Base-by-base conservation (phyloP, 495 filamentous ascomycete species). In the Durotheca rogersii region DNA sequence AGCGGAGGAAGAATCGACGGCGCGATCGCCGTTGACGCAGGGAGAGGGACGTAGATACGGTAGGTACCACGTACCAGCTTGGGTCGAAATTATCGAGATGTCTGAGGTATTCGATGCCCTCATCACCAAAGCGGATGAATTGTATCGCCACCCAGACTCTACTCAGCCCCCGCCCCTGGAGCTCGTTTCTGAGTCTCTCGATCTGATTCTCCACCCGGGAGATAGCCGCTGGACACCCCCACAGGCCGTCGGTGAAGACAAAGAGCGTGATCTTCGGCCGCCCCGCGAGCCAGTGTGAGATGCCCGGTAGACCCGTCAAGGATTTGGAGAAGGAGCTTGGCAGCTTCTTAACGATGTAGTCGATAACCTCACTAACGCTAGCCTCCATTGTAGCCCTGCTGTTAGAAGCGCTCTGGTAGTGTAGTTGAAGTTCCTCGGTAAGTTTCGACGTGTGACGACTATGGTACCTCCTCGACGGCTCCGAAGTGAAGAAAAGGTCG, bases 261-360 rank as follows among this genome's bases (percentile, higher is more conserved):
- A 37, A 37, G 34, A 37, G 34, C n/a, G 34, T 37, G 7, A 37
- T 37, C 16, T 18, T 16, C 15, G 34, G 34, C 16, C 34, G 34
- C 15, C 10, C 9, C 7, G n/a, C n/a, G 1, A 37, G 15, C 15
- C 34, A 17, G 2, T 37, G 34, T 7, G 34, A 11, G n/a, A 37
- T 11, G n/a, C 34, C 15, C 9, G 34, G 15, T 7, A 37, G 18
- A 7, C 34, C 34, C 7, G 34, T 37, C 9, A 37, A 17, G 7
- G 34, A n/a, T n/a, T n/a, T 37, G 6, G 11, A 11, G 15, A 19
- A 18, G 15, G 34, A 18, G 16, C 21, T 37, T 3, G 34, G 34
- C 3, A 37, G 34, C 12, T 37, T 37, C 34, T 9, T 2, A 10
- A 19, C 16, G 3, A 37, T 37, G 12, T 37, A 37, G 7, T 37